Evolutionary conservation across 768 basidiomycete species (phyloP).

Genomic region (Podaxis pistillaris): DNA sequence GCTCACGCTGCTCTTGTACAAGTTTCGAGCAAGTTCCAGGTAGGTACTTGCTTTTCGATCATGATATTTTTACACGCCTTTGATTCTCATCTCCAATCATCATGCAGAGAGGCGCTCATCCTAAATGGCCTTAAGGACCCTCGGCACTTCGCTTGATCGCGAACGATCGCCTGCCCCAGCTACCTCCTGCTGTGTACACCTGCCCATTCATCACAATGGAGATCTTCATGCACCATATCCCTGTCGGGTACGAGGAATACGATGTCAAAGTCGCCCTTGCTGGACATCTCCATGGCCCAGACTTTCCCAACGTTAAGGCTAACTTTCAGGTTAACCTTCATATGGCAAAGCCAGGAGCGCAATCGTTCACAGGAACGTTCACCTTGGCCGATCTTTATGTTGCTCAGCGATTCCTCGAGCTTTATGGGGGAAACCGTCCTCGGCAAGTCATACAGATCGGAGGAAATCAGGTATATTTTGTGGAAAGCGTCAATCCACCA

Average conservation of each 20-base stretch:
- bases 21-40: neutral
- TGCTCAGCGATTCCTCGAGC: constrained; percentile 43
- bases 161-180: neutral
- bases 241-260: constrained; percentile 24
- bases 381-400: constrained; percentile 46
- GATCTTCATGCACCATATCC: constrained; percentile 36
- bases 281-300: constrained; percentile 41
- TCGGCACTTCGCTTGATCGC: neutral
- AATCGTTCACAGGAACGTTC: constrained; percentile 43
- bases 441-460: constrained; percentile 19
- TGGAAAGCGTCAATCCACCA: constrained; percentile 21
- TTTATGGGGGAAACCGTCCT: constrained; percentile 20
- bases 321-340: constrained; percentile 58
- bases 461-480: constrained; percentile 32
- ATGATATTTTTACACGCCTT: neutral
- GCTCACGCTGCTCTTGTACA: too few relatives aligned
- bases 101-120: neutral
- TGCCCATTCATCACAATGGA: constrained; percentile 28
- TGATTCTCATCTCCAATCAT: neutral
- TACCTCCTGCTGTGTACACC: neutral
- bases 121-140: neutral
- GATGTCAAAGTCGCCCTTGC: constrained; percentile 39
- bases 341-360: constrained; percentile 23
- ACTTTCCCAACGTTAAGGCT: constrained; percentile 33
- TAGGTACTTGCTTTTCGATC: neutral